Percentiles rank a stretch among this genome's conserved stretches.
These are phyloP conservation scores for Linum trigynum DNA, from an alignment of 345 rosid species.

Conservation along the genomic window DNA sequence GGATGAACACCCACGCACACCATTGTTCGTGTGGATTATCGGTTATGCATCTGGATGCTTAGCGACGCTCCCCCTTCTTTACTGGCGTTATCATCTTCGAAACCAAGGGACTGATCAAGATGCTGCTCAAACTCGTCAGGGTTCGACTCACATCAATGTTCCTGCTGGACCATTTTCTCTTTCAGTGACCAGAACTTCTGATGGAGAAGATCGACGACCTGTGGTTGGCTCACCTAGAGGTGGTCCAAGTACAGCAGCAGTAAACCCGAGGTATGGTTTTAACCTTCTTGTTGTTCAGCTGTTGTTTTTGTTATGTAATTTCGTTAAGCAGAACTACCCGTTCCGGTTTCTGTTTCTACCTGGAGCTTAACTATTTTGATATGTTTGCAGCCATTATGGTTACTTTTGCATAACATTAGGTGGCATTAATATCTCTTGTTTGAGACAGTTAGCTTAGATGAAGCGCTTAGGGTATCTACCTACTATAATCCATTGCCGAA, in stretches of 20 bases:
- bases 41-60: slow-evolving; percentile 89
- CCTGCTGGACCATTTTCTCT: slow-evolving; percentile 73
- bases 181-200: slow-evolving; percentile 55
- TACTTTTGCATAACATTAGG: neutral
- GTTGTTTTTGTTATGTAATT: too few relatives aligned
- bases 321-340: neutral
- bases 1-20: slow-evolving; percentile 71
- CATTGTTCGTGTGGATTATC: slow-evolving; percentile 74
- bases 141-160: slow-evolving; percentile 49
- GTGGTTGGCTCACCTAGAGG: slow-evolving; percentile 42
- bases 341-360: neutral
- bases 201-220: slow-evolving; percentile 50
- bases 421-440: neutral
- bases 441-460: neutral
- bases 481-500: neutral
- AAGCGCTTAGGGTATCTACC: neutral
- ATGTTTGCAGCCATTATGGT: neutral
- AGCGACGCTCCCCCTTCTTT: slow-evolving; percentile 79
- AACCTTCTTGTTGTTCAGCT: too few relatives aligned
- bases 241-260: slow-evolving; percentile 39
- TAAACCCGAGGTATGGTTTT: slow-evolving; percentile 53
- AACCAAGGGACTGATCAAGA: slow-evolving; percentile 62
- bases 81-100: slow-evolving; percentile 77
- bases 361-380: neutral
- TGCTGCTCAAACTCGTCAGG: slow-evolving; percentile 50